phyloP scores from a whole-genome alignment of 805 yeast species.

The Saccharomycopsis vini region DNA sequence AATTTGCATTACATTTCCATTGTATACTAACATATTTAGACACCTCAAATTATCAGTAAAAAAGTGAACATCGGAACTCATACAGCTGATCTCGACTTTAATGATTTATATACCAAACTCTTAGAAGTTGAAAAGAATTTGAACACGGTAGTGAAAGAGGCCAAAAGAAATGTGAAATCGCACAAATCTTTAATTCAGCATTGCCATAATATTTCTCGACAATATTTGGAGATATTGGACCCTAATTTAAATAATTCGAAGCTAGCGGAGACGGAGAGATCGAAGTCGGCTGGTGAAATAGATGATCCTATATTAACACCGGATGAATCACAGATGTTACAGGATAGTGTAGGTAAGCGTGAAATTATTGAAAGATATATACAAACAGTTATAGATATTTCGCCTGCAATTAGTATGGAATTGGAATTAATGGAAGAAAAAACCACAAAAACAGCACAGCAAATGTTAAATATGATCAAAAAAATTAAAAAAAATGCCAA shows the following conservation, averaged over 20 bases:
- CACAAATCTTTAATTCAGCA: slow-evolving; percentile 10
- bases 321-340: slow-evolving; percentile 6
- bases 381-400: slow-evolving; percentile 10
- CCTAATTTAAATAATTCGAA: not conserved
- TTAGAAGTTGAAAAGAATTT: slow-evolving; percentile 6
- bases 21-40: not conserved
- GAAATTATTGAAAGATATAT: slow-evolving; percentile 13
- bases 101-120: slow-evolving; percentile 2
- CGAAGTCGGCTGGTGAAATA: no score
- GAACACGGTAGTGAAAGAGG: slow-evolving; percentile 5
- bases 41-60: slow-evolving; percentile 17
- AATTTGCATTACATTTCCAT: not conserved
- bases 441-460: slow-evolving; percentile 10
- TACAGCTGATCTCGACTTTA: slow-evolving; percentile 10
- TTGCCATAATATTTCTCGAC: slow-evolving; percentile 11
- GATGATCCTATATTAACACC: slow-evolving; percentile 2
- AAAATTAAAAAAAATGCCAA: slow-evolving; percentile 11
- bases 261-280: not conserved
- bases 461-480: slow-evolving; percentile 14
- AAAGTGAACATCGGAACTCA: slow-evolving; percentile 13
- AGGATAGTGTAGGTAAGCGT: not conserved
- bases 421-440: slow-evolving; percentile 15
- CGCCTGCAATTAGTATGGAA: slow-evolving; percentile 17
- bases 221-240: slow-evolving; percentile 3
- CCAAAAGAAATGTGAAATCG: slow-evolving; percentile 8